Percentiles rank a stretch among this genome's conserved stretches.
Evolutionary conservation across 2,329 filamentous ascomycete genomes (phyloP).

Genomic region (Colletotrichum eleusines): DNA sequence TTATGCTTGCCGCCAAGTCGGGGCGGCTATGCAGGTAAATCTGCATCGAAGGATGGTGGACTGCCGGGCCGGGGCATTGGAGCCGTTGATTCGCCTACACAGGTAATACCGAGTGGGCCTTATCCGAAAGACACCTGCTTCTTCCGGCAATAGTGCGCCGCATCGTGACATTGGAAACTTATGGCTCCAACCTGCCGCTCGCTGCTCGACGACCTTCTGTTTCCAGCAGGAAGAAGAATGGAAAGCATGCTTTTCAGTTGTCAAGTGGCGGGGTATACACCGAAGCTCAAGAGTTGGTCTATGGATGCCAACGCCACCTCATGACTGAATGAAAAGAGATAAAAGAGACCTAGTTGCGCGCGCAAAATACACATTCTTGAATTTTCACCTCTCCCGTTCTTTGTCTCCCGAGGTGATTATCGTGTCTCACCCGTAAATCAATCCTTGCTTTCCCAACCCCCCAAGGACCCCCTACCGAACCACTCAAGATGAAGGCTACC

Average conservation of each 20-base stretch:
- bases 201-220: slow-evolving; percentile 24
- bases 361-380: not conserved
- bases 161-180: slow-evolving; percentile 30
- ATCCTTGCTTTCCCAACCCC: slow-evolving; percentile 2
- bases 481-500: slow-evolving; percentile 37
- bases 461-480: slow-evolving; percentile 14
- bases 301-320: slow-evolving; percentile 14
- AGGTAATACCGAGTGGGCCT: slow-evolving; percentile 33
- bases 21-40: slow-evolving; percentile 37
- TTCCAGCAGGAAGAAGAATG: slow-evolving; percentile 21
- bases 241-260: slow-evolving; percentile 21
- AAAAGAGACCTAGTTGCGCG: slow-evolving; percentile 15
- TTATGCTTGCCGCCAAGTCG: slow-evolving; percentile 33
- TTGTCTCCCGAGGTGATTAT: slow-evolving; percentile 14
- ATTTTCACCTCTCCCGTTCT: slow-evolving; percentile 24
- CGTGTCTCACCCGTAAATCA: slow-evolving; percentile 25
- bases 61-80: slow-evolving; percentile 31
- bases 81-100: slow-evolving; percentile 21
- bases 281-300: not conserved
- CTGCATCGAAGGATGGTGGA: slow-evolving; percentile 33
- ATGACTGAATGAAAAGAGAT: slow-evolving; percentile 9
- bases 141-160: slow-evolving; percentile 33
- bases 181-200: slow-evolving; percentile 4
- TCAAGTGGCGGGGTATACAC: slow-evolving; percentile 17
- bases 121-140: slow-evolving; percentile 35